A percentile compares a stretch with the other conserved stretches of the same genome.
Conservation (phyloP, 805 yeast genomes). For the Helenozyma baotianmanensis region DNA sequence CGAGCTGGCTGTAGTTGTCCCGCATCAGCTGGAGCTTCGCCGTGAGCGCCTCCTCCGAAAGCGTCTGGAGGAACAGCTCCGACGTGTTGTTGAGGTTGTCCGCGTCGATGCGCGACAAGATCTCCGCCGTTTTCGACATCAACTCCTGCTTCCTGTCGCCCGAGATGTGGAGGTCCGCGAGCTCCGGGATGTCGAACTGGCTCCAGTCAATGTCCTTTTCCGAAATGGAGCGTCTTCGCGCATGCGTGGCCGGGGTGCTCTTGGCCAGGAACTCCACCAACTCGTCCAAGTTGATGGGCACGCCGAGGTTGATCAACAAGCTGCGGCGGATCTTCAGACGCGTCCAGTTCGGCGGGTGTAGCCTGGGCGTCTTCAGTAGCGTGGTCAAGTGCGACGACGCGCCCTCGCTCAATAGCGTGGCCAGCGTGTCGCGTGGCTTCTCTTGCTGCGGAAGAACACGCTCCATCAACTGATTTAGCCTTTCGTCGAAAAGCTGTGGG, state of each 20-base stretch:
- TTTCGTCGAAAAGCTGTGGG: conserved; percentile 1
- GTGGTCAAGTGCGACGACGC: conserved; percentile 41
- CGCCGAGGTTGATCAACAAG: conserved; percentile 59
- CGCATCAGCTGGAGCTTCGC: conserved; percentile 33
- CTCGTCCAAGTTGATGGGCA: conserved; percentile 71
- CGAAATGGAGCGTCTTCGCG: conserved; percentile 19
- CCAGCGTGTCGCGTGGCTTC: not conserved
- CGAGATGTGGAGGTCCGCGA: conserved; percentile 26
- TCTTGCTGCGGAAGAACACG: conserved; percentile 11
- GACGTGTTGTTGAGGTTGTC: conserved; percentile 32
- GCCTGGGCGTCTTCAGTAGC: conserved; percentile 44
- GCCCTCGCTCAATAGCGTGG: conserved; percentile 24
- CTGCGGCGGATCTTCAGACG: conserved; percentile 61
- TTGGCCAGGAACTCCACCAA: conserved; percentile 8
- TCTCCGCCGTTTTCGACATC: conserved; percentile 22
- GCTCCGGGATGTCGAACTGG: conserved; percentile 32
- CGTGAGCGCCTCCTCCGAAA: conserved; percentile 22
- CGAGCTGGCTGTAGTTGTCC: conserved; percentile 22
- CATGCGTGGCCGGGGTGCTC: conserved; percentile 1
- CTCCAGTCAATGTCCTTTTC: conserved; percentile 34
- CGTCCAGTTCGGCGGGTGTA: conserved; percentile 66
- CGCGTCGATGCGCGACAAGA: conserved; percentile 28
- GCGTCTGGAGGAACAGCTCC: conserved; percentile 19
- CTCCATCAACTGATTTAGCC: conserved; percentile 9
- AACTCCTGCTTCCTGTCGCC: conserved; percentile 23